phyloP scores from a whole-genome alignment of 371 early-diverging fungal genomes.

The Mortierella sp. region DNA sequence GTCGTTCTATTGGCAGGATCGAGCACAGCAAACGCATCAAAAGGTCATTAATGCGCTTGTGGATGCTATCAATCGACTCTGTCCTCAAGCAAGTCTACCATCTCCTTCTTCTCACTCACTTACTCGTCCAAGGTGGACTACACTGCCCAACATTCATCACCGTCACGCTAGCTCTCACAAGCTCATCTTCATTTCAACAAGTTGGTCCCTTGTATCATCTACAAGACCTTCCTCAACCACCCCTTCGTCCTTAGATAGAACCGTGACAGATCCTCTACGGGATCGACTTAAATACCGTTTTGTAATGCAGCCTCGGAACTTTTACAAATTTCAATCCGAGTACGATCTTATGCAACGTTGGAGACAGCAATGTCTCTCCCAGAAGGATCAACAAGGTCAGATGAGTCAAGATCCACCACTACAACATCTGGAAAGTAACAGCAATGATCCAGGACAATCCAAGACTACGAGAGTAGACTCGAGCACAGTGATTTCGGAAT shows the following conservation, averaged over 20 bases:
- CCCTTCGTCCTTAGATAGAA: conserved; percentile 17
- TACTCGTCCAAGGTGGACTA: not conserved
- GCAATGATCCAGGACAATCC: not conserved
- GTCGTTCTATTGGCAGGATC: conserved; percentile 47
- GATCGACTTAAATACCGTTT: conserved; percentile 28
- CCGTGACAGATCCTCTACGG: conserved; percentile 27
- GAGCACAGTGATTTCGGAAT: not conserved
- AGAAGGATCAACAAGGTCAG: not conserved
- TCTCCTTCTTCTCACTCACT: not conserved
- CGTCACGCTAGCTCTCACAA: not conserved
- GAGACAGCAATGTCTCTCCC: conserved; percentile 10
- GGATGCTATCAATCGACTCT: conserved; percentile 27
- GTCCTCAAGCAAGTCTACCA: not conserved
- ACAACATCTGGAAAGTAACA: not conserved
- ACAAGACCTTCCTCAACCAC: not conserved
- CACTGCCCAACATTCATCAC: not conserved
- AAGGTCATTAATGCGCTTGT: conserved; percentile 17
- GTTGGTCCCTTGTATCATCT: conserved; percentile 22
- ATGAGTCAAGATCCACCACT: not conserved
- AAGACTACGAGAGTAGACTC: too few species aligned
- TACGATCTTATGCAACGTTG: conserved; percentile 7
- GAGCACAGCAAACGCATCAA: conserved; percentile 19
- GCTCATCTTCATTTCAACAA: conserved; percentile 30
- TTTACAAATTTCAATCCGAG: conserved; percentile 22
- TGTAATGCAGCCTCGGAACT: conserved; percentile 29